phyloP scores from a whole-genome alignment of 2,329 filamentous ascomycete species.

The Blastomyces emzantsi region DNA sequence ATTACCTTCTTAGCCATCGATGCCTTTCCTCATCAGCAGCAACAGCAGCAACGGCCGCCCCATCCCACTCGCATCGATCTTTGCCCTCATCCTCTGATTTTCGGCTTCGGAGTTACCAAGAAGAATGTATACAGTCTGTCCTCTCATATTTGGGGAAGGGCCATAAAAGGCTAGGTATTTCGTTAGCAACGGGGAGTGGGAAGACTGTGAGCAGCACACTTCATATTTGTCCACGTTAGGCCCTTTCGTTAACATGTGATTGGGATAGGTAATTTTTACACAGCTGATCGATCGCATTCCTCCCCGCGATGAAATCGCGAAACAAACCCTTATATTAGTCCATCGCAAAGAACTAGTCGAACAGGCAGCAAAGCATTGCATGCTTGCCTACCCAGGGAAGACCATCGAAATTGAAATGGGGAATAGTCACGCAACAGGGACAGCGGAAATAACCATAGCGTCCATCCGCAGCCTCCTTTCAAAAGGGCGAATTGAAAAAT shows the following conservation, averaged over 20 bases:
- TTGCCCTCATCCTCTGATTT: slow-evolving; percentile 32
- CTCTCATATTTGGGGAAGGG: slow-evolving; percentile 59
- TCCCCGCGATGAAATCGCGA: slow-evolving; percentile 47
- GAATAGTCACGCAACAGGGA: slow-evolving; percentile 61
- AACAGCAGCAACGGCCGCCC: slow-evolving; percentile 10
- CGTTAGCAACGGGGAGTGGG: slow-evolving; percentile 76
- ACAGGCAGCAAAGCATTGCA: slow-evolving; percentile 82
- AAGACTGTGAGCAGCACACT: slow-evolving; percentile 59
- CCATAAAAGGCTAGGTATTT: slow-evolving; percentile 72
- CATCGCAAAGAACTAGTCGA: slow-evolving; percentile 91
- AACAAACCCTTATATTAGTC: slow-evolving; percentile 80
- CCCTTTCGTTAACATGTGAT: slow-evolving; percentile 9
- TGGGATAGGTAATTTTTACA: slow-evolving; percentile 75
- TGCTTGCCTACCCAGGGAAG: slow-evolving; percentile 67
- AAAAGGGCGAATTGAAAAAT: slow-evolving; percentile 68
- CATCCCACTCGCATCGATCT: slow-evolving; percentile 11
- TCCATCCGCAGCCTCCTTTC: slow-evolving; percentile 80
- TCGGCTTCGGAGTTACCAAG: slow-evolving; percentile 71
- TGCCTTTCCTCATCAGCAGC: slow-evolving; percentile 19
- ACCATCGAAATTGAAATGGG: slow-evolving; percentile 90
- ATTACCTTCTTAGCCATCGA: slow-evolving; percentile 12
- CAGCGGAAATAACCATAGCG: slow-evolving; percentile 86
- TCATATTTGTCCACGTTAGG: neutral
- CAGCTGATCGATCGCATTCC: slow-evolving; percentile 75
- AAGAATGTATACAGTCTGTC: slow-evolving; percentile 82